phyloP scores from a whole-genome alignment of 139 green algal genomes.

The Chlorella ohadii region DNA sequence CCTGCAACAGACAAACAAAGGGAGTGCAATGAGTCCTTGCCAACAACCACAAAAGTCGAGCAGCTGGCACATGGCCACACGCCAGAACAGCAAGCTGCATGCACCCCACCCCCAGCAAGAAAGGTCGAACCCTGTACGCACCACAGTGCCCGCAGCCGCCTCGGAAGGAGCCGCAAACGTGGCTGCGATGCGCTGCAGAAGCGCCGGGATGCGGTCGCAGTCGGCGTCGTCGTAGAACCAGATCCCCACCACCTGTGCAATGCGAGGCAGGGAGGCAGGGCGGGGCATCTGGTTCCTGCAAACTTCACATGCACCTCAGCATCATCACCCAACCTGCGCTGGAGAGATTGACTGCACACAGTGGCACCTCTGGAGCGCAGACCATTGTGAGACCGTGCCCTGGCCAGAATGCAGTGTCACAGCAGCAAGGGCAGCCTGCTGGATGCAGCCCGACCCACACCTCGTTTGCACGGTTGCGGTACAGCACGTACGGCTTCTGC shows the following conservation, averaged over 20 bases:
- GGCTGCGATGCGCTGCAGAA: slow-evolving; percentile 68
- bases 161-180: slow-evolving; percentile 36
- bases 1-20: no score
- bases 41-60: no score
- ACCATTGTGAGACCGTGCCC: no score
- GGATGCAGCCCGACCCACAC: slow-evolving; percentile 28
- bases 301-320: no score
- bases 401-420: no score
- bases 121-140: background rate
- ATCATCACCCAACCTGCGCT: background rate
- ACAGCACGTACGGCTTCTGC: slow-evolving; percentile 86
- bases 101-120: background rate
- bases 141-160: background rate
- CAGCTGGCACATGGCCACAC: no score
- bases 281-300: no score
- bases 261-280: no score
- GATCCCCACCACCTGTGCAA: slow-evolving; percentile 82
- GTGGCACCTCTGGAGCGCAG: no score
- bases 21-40: no score
- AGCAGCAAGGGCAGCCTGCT: no score
- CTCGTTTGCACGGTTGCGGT: slow-evolving; percentile 75
- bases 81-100: no score
- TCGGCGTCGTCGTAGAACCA: slow-evolving; percentile 93
- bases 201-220: slow-evolving; percentile 63
- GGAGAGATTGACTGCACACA: background rate